Percentiles rank a stretch among this genome's conserved stretches.
phyloP scores from a whole-genome alignment of 768 basidiomycete genomes.

The Kwoniella mangroviensis region DNA sequence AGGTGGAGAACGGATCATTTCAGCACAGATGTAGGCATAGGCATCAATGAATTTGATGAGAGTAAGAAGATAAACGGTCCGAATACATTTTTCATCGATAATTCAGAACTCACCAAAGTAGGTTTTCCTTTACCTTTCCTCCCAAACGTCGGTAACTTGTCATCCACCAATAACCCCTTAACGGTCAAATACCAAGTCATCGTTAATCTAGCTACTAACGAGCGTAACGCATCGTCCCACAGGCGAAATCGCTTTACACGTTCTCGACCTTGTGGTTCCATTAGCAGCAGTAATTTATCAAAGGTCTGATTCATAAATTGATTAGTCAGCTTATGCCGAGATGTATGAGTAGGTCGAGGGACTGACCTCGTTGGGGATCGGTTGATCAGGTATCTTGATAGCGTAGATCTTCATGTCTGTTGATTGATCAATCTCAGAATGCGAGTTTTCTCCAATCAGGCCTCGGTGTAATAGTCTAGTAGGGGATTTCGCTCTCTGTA shows the following conservation, averaged over 20 bases:
- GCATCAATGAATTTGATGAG: no score
- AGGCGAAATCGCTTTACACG: conserved; percentile 33
- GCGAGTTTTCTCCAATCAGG: no score
- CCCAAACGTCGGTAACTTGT: conserved; percentile 29
- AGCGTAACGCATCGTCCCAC: conserved; percentile 31
- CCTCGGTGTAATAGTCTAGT: background rate
- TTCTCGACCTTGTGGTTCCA: conserved; percentile 21
- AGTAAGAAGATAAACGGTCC: no score
- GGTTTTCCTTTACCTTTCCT: conserved; percentile 40
- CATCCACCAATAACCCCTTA: conserved; percentile 7
- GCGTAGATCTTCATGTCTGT: conserved; percentile 8
- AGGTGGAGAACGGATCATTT: no score
- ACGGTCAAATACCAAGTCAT: conserved; percentile 37
- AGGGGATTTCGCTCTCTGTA: no score
- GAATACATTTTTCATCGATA: no score
- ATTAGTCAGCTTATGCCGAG: no score
- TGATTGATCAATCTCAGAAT: no score
- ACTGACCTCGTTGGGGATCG: conserved; percentile 17
- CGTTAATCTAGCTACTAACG: conserved; percentile 36
- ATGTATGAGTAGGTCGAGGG: background rate
- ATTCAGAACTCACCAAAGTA: conserved; percentile 35
- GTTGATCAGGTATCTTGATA: conserved; percentile 22
- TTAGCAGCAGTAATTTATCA: conserved; percentile 21
- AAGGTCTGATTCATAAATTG: conserved; percentile 22
- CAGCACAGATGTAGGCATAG: no score